Base-by-base conservation (phyloP, 768 basidiomycete species). In the Hygrophoropsis aurantiaca region DNA sequence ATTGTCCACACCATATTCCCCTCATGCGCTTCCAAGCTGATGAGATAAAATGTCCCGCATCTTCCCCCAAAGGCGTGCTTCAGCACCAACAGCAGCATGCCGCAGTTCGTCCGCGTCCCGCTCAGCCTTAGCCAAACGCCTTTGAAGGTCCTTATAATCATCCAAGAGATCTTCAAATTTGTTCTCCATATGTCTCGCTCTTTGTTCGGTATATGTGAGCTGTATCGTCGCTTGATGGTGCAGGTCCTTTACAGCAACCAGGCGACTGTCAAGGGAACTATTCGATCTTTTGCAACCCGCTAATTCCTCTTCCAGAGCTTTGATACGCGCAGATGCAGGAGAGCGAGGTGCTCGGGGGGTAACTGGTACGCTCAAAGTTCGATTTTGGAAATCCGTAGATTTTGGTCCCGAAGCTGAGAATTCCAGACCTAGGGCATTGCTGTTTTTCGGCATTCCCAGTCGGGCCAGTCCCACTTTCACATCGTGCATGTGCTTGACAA, bases 31-130 rank as follows among this genome's bases (percentile, higher is more conserved):
- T 8, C 52, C 53, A 27, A 67, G 37, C 19, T 58, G 60, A 40
- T 67, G 60, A 51, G 59, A 60, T 16, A 65, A 47, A 50, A 64
- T 43, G 47, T 60, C 62, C 42, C 57, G 67, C 49, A 64, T 42
- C 46, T 46, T 58, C 37, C 52, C 60, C 62, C 60, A 64, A 21
- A 67, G 49, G 23, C 52, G 55, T 26, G 23, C 54, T 21, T 64
- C 65, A 8, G 36, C 30, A 47, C 25, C 47, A 11, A 52, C 52
- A 11, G 40, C 32, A 20, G 49, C 54, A 16, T 53, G 55, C 25
- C 27, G 26, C 38, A 58, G 15, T 6, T 58, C 62, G 47, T 41
- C 52, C 33, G 42, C 43, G 42, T 44, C 55, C 46, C 32, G 49
- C 45, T 67, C 62, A n/a, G 53, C 57, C 33, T 55, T 55, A 16